Conservation (phyloP, 1,139 yeast genomes). For the Debaryomyces robertsiae region DNA sequence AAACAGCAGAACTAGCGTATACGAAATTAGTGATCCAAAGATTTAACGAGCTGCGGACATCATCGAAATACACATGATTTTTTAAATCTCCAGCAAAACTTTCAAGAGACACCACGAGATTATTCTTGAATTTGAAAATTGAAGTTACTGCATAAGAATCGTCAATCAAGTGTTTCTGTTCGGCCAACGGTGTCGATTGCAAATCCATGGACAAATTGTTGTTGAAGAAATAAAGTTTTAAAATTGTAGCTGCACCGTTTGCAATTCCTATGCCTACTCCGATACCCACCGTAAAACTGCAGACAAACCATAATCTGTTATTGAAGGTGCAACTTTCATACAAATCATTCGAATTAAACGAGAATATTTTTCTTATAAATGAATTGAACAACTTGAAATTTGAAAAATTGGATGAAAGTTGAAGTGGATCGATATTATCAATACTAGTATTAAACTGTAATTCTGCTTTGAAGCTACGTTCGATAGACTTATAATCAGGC, state of each 20-base stretch:
- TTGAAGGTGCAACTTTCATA: slow-evolving; percentile 9
- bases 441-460: slow-evolving; percentile 28
- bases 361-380: slow-evolving; percentile 19
- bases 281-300: slow-evolving; percentile 38
- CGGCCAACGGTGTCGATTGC: not conserved
- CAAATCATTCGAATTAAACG: slow-evolving; percentile 9
- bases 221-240: slow-evolving; percentile 11
- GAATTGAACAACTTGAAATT: slow-evolving; percentile 22
- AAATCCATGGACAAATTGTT: slow-evolving; percentile 6
- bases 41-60: slow-evolving; percentile 12
- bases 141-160: slow-evolving; percentile 5
- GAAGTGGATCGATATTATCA: slow-evolving; percentile 35
- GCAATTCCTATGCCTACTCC: slow-evolving; percentile 38
- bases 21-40: slow-evolving; percentile 14
- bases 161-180: slow-evolving; percentile 4
- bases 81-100: slow-evolving; percentile 6
- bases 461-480: slow-evolving; percentile 36
- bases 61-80: slow-evolving; percentile 10
- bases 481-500: slow-evolving; percentile 37
- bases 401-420: slow-evolving; percentile 28
- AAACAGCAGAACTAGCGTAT: slow-evolving; percentile 24
- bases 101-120: slow-evolving; percentile 3
- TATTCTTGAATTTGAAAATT: slow-evolving; percentile 2
- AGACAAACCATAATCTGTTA: slow-evolving; percentile 26
- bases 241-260: slow-evolving; percentile 23